Percentiles rank a stretch among this genome's conserved stretches.
Conservation (phyloP, 2,329 filamentous ascomycete genomes). For the Xylaria sp. region DNA sequence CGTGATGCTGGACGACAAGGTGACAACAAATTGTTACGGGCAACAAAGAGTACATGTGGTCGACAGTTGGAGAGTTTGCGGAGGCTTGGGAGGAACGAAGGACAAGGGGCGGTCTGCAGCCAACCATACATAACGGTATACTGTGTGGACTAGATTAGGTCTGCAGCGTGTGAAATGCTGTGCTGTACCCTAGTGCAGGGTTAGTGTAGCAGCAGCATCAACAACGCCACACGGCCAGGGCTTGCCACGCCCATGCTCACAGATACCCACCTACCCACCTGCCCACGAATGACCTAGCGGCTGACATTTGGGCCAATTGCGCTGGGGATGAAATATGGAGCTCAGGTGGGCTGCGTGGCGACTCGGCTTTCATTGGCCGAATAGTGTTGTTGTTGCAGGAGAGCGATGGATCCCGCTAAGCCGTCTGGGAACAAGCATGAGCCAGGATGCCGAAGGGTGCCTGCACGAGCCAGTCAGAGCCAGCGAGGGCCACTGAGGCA, state of each 20-base stretch:
- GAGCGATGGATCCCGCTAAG: slow-evolving; percentile 27
- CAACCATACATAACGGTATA: slow-evolving; percentile 15
- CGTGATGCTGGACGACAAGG: slow-evolving; percentile 15
- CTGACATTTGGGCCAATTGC: slow-evolving; percentile 30
- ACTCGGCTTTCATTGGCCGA: slow-evolving; percentile 28
- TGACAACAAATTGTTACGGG: slow-evolving; percentile 23
- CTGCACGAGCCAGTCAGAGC: slow-evolving; percentile 27
- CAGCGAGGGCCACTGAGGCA: slow-evolving; percentile 33
- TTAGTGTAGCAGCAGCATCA: slow-evolving; percentile 22
- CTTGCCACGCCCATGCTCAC: slow-evolving; percentile 29
- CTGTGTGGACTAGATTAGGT: slow-evolving; percentile 27
- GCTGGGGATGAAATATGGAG: background rate
- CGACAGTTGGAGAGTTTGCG: slow-evolving; percentile 16
- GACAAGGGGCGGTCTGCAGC: slow-evolving; percentile 34
- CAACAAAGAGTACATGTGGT: slow-evolving; percentile 17
- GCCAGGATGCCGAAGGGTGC: slow-evolving; percentile 26
- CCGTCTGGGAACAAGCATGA: slow-evolving; percentile 25
- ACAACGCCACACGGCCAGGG: slow-evolving; percentile 38
- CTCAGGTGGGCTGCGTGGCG: slow-evolving; percentile 31
- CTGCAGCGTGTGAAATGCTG: slow-evolving; percentile 3
- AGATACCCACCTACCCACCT: slow-evolving; percentile 21
- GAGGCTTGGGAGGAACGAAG: slow-evolving; percentile 6
- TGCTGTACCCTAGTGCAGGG: slow-evolving; percentile 11
- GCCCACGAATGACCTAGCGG: slow-evolving; percentile 36
- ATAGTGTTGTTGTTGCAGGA: slow-evolving; percentile 31